Evolutionary conservation across 352 stramenopile genomes (phyloP), one percentile per base, ranked within the genome.

Genomic region (Phytophthora palmivora): DNA sequence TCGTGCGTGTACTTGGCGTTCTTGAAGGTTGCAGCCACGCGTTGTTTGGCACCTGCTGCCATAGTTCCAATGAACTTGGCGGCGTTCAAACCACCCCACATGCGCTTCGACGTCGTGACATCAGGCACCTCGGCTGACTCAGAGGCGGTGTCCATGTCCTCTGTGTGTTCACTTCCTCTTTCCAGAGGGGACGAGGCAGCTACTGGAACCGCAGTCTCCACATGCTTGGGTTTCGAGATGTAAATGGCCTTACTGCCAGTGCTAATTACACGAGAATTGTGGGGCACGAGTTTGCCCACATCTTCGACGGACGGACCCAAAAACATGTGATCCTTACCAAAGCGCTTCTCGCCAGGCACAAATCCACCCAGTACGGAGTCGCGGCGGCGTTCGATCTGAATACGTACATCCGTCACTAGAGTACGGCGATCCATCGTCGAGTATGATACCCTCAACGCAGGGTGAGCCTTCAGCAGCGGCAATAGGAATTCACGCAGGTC

Each of bases 51-150:
- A 30, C 75, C 78, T 7, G 79, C 75, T 2, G 73, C 82, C 78
- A 91, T 91, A 2, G 71, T 91, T n/a, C 76, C 79, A 34, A 91
- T 84, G 19, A 91, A 77, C 61, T 89, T 89, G 59, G 77, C 81
- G 3, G 79, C 79, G 28, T 74, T 89, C 19, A 87, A 62, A 14
- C 79, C 77, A 26, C 74, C 62, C 82, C 82, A 91, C 46, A 78
- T 84, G 22, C 77, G 77, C 37, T 78, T 82, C 6, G 63, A 61
- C 4, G 51, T 26, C 2, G 62, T 57, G 3, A 66, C 53, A 6
- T 55, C 61, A 3, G 64, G 62, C 14, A 58, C 39, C 2, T 68
- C 48, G n/a, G 66, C 21, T 9, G 60, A 61, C 24, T 79, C 70
- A 10, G 53, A 66, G 0, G 60, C 37, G 2, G 63, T 70, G 33